phyloP scores from a whole-genome alignment of 106 monocot genomes.

The Dendrobium officinale region DNA sequence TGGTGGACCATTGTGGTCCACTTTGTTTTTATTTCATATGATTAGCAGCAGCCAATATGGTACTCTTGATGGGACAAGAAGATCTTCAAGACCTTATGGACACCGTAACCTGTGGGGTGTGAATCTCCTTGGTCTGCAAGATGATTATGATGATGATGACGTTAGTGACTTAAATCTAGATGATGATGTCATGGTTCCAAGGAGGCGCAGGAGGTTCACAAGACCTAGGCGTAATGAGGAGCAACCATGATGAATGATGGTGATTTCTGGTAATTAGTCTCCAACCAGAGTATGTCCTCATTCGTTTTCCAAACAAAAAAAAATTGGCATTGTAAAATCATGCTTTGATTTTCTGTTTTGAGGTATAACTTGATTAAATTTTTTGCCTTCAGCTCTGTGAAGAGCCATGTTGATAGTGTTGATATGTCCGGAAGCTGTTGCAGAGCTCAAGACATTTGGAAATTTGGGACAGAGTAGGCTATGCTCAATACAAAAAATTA shows the following conservation, averaged over 20 bases:
- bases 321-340: neutral
- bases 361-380: no score
- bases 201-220: slow-evolving; percentile 40
- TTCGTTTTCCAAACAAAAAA: neutral
- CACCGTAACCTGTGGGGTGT: slow-evolving; percentile 68
- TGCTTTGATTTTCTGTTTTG: neutral
- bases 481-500: no score
- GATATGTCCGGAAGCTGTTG: neutral
- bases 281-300: neutral
- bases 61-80: slow-evolving; percentile 28
- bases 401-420: neutral
- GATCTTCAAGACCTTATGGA: slow-evolving; percentile 25
- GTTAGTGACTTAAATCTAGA: slow-evolving; percentile 11
- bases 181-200: slow-evolving; percentile 32
- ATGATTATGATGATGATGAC: slow-evolving; percentile 21
- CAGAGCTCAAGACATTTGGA: neutral
- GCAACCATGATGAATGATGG: neutral
- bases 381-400: neutral
- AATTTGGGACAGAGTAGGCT: neutral
- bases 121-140: slow-evolving; percentile 41
- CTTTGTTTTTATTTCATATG: slow-evolving; percentile 74
- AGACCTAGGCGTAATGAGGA: slow-evolving; percentile 26
- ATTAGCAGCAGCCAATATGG: slow-evolving; percentile 28
- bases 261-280: slow-evolving; percentile 3
- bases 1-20: slow-evolving; percentile 52